Evolutionary conservation across 1,284 basidiomycete genomes (phyloP).

Genomic region (Heterobasidion annosum): DNA sequence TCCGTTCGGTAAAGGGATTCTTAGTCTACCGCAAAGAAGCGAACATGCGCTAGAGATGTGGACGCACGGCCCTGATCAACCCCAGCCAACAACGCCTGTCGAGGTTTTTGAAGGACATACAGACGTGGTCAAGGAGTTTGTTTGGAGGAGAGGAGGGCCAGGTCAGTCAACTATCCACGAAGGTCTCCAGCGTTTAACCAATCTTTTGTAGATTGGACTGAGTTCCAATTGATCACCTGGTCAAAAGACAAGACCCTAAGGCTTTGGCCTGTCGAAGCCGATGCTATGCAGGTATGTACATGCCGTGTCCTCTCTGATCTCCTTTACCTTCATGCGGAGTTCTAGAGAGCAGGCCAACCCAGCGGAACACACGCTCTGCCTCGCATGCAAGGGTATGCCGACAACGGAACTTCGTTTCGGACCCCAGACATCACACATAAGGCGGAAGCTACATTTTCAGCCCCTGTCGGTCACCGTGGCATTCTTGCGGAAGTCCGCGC

Average conservation of each 20-base stretch:
- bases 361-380: slow-evolving; percentile 6
- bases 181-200: slow-evolving; percentile 15
- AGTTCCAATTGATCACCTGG: slow-evolving; percentile 96
- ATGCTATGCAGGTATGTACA: slow-evolving; percentile 51
- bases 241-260: slow-evolving; percentile 89
- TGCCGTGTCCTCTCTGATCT: not conserved
- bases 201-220: slow-evolving; percentile 43
- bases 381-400: slow-evolving; percentile 12
- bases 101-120: slow-evolving; percentile 83
- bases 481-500: slow-evolving; percentile 66
- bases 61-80: slow-evolving; percentile 27
- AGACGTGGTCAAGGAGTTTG: slow-evolving; percentile 96
- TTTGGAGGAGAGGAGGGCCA: slow-evolving; percentile 73
- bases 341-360: slow-evolving; percentile 11
- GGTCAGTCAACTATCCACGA: slow-evolving; percentile 24
- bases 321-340: slow-evolving; percentile 14
- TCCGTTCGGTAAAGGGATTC: slow-evolving; percentile 86
- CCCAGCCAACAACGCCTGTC: slow-evolving; percentile 41
- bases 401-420: slow-evolving; percentile 22
- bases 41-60: slow-evolving; percentile 86
- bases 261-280: slow-evolving; percentile 82
- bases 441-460: slow-evolving; percentile 40
- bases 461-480: slow-evolving; percentile 53
- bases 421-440: slow-evolving; percentile 15
- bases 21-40: slow-evolving; percentile 87